Conservation (phyloP, 2,329 filamentous ascomycete genomes). For the Colletotrichum neosansevieriae region DNA sequence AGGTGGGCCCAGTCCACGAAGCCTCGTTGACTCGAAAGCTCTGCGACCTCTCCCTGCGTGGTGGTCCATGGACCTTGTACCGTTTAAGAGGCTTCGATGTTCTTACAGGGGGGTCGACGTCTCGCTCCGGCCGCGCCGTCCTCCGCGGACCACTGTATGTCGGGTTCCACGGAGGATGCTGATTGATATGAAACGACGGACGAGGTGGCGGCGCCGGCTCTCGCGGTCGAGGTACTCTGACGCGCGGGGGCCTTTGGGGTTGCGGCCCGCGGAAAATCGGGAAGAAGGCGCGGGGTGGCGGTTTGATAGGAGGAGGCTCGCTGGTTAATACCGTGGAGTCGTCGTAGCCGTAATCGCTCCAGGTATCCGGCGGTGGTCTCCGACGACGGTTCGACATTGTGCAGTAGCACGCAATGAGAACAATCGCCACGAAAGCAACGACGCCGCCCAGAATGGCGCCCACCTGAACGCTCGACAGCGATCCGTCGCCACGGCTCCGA, state of each 20-base stretch:
- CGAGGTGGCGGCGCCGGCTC: not conserved
- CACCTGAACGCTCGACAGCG: conserved; percentile 52
- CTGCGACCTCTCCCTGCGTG: not conserved
- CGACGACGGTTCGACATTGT: conserved; percentile 24
- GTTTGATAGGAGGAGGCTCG: not conserved
- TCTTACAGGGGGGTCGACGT: too few species aligned
- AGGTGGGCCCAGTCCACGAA: not conserved
- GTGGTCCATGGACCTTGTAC: not conserved
- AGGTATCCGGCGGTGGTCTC: not conserved
- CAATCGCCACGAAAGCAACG: conserved; percentile 51
- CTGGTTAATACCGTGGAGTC: conserved; percentile 12
- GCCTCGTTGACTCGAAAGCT: not conserved
- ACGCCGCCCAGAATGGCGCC: conserved; percentile 57
- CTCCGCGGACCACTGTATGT: not conserved
- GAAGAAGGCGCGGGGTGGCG: not conserved
- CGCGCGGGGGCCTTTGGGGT: not conserved
- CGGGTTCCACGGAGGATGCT: not conserved
- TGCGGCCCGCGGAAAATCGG: not conserved
- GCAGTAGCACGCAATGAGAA: conserved; percentile 51
- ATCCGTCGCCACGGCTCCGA: conserved; percentile 35
- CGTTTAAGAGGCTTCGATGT: too few species aligned
- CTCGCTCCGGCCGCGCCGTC: too few species aligned
- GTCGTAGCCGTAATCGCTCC: conserved; percentile 9
- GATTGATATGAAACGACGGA: not conserved
- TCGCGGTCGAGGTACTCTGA: too few species aligned